Conservation (phyloP, 495 filamentous ascomycete genomes). For the Pseudevernia furfuracea region DNA sequence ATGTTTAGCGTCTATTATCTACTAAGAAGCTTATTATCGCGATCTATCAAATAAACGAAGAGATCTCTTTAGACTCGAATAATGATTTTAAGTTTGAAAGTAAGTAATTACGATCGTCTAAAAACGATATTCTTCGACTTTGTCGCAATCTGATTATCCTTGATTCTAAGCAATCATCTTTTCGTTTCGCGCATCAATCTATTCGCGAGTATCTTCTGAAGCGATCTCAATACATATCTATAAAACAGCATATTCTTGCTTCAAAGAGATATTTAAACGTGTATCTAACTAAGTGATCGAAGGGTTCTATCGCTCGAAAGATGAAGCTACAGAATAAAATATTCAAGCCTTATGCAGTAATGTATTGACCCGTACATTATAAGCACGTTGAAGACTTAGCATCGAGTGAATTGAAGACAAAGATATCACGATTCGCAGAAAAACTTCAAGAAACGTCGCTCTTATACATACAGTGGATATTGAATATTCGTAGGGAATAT, state of each 20-base stretch:
- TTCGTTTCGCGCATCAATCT: constrained; percentile 30
- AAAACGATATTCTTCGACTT: constrained; percentile 8
- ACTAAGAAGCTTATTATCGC: constrained; percentile 1
- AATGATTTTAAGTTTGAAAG: constrained; percentile 15
- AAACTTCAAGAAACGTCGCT: not conserved
- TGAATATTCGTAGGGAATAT: not conserved
- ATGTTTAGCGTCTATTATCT: constrained; percentile 4
- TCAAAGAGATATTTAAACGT: constrained; percentile 10
- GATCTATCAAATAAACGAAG: not conserved
- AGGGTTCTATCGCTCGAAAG: not conserved
- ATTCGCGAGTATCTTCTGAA: constrained; percentile 23
- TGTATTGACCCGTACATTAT: constrained; percentile 15
- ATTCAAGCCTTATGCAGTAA: constrained; percentile 2
- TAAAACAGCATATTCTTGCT: constrained; percentile 6
- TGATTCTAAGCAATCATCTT: constrained; percentile 21
- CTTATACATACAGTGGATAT: constrained; percentile 3
- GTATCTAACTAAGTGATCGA: not conserved
- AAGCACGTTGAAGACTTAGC: not conserved
- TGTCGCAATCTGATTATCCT: constrained; percentile 23
- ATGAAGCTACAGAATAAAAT: not conserved
- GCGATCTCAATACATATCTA: not conserved
- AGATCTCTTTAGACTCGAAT: not conserved
- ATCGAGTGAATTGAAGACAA: not conserved
- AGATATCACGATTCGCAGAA: not conserved
- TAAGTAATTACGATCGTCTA: not conserved